Evolutionary conservation across 2,329 filamentous ascomycete species (phyloP), one percentile per base, ranked within the genome.

Genomic region (Trichocomaceae sp.): DNA sequence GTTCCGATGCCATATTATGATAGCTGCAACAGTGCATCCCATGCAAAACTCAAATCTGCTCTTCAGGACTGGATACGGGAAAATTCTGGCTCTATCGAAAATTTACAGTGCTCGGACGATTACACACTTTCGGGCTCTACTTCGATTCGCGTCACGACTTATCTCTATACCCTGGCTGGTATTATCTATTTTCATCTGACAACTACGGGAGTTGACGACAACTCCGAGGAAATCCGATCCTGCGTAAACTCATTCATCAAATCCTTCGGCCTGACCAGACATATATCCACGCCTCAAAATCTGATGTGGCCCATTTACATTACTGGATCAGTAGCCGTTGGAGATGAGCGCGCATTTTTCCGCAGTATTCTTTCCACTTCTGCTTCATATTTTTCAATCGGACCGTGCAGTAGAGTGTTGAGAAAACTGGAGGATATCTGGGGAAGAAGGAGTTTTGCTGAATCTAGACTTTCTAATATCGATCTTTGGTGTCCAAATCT

Each of bases 301-400:
- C 15, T 50, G 5, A 41, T 41, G 33, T 50, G 47, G 47, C 31
- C 47, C 13, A 19, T 50, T 13, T 50, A 39, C 26, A 33, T 50
- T 19, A 41, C 47, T 19, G 47, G 33, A 3, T 50, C 47, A 13
- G 47, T 50, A 26, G 47, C 47, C 8, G 15, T 50, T 50, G 47
- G 33, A 41, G 47, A 41, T 41, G 47, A 50, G 33, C 47, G 47
- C 6, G 2, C 20, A 3, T 50, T 50, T 41, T 50, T 50, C 33
- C 47, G 33, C 19, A 39, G 31, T 41, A 8, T 41, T 10, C 47
- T 50, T 29, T 50, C 47, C 12, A 41, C 47, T 39, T 50, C 47
- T 50, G 47, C 47, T 41, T 41, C 47, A 17, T 39, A 50, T 19
- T 50, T 50, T n/a, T 50, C 47, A n/a, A 50, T 50, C 33, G 47